Percentiles rank a stretch among this genome's conserved stretches.
Conservation (phyloP, 768 basidiomycete genomes). For the Gymnopilus dilepis region DNA sequence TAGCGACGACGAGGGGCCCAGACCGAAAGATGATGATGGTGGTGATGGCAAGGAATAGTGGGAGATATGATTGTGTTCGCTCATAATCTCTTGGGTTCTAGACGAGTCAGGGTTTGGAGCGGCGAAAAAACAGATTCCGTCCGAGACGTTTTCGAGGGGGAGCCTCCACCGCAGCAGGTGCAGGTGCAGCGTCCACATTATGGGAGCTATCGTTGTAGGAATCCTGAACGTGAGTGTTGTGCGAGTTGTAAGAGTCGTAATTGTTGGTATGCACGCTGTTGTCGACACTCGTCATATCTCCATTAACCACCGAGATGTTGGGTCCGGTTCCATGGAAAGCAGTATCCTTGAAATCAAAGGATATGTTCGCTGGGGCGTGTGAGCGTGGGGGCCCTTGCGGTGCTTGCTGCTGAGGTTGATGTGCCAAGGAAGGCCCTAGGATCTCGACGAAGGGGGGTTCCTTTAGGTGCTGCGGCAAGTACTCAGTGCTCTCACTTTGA, state of each 20-base stretch:
- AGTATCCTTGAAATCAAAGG: no score
- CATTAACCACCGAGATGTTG: conserved; percentile 6
- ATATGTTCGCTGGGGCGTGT: no score
- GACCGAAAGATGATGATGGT: no score
- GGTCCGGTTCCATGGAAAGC: not conserved
- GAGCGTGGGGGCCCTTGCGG: not conserved
- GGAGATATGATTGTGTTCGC: no score
- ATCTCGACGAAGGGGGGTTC: conserved; percentile 4
- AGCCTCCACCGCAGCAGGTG: not conserved
- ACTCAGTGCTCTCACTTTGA: not conserved
- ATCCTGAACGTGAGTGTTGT: conserved; percentile 18
- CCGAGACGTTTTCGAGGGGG: no score
- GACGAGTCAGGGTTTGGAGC: no score
- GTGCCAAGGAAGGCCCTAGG: not conserved
- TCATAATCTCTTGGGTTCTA: no score
- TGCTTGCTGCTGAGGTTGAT: not conserved
- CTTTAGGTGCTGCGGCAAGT: not conserved
- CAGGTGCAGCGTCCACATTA: not conserved
- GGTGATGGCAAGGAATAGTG: no score
- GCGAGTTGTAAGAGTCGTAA: conserved; percentile 20
- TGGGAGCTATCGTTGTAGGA: conserved; percentile 27
- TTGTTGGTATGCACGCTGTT: conserved; percentile 13
- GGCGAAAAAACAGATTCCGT: no score
- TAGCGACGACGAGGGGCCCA: no score
- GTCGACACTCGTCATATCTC: conserved; percentile 13